Evolutionary conservation across 108 stramenopile species (phyloP), one percentile per base, ranked within the genome.

Genomic region (Conticribra guillardii): DNA sequence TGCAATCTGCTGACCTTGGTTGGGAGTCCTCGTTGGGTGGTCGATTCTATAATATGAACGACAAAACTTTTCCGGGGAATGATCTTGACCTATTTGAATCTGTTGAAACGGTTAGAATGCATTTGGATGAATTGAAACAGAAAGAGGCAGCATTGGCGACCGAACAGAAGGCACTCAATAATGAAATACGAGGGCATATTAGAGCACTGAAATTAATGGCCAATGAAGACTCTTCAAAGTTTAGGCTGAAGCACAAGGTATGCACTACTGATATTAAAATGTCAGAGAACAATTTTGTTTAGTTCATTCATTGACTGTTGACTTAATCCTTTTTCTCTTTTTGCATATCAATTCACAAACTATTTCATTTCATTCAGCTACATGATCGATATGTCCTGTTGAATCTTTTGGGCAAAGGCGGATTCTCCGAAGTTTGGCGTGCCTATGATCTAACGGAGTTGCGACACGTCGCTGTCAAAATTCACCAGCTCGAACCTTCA

Each of bases 371-470:
- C 27, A n/a, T 54, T 2, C 58, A 90, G 86, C 81, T 97, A 24
- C 61, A 97, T 74, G 91, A 90, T 55, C 92, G 97, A 33, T 99
- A 99, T 74, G 77, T 98, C 1, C 84, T 97, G 41, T 76, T 92
- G 55, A 83, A 85, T 31, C 82, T 98, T 17, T 68, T 99, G 22
- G 99, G 99, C 26, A 94, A 94, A 79, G 99, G 99, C 16, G 99
- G 99, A 41, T 99, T 99, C 83, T 92, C 90, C 26, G 99, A 99
- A 84, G 99, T 99, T 2, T 99, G 99, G 99, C 82, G 86, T 31
- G 97, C 96, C 1, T 96, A 87, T 53, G 99, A 99, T 76, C 67
- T 99, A 37, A 53, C 65, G 15, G 89, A 85, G 34, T 41, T 92
- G 26, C 80, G 82, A n/a, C 84, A 95, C 61, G 97, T 98, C 8